phyloP scores from a whole-genome alignment of 495 filamentous ascomycete species.

The Aspergillus funiculosus region DNA sequence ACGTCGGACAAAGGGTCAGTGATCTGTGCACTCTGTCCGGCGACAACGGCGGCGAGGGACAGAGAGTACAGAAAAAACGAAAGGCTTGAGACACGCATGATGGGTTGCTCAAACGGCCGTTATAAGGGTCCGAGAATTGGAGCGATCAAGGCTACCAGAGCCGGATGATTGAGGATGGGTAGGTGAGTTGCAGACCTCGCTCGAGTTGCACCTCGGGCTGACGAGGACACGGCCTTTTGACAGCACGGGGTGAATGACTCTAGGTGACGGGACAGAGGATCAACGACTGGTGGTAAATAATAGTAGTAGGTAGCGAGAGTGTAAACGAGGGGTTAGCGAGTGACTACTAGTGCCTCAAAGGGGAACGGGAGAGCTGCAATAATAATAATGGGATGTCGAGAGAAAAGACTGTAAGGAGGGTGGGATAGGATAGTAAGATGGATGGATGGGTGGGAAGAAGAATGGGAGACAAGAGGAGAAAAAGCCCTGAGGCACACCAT shows the following conservation, averaged over 20 bases:
- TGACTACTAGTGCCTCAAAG: constrained; percentile 14
- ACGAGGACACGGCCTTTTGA: too few relatives aligned
- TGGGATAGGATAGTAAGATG: constrained; percentile 16
- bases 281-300: too few relatives aligned
- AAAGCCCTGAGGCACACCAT: not conserved
- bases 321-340: constrained; percentile 17
- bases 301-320: not conserved
- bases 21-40: constrained; percentile 30
- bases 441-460: constrained; percentile 5
- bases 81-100: constrained; percentile 36
- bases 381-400: constrained; percentile 18
- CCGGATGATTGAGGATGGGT: constrained; percentile 1
- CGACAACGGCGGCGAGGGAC: constrained; percentile 33
- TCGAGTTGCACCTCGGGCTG: constrained; percentile 6
- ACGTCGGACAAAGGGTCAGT: constrained; percentile 21
- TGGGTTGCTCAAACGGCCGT: constrained; percentile 9
- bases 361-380: constrained; percentile 12
- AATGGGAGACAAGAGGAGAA: constrained; percentile 11
- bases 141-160: constrained; percentile 6
- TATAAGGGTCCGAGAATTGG: constrained; percentile 2
- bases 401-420: constrained; percentile 18
- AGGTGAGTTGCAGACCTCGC: not conserved
- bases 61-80: constrained; percentile 36
- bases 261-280: not conserved
- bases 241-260: not conserved